phyloP scores from a whole-genome alignment of 495 filamentous ascomycete genomes.

The Usnea hakonensis region DNA sequence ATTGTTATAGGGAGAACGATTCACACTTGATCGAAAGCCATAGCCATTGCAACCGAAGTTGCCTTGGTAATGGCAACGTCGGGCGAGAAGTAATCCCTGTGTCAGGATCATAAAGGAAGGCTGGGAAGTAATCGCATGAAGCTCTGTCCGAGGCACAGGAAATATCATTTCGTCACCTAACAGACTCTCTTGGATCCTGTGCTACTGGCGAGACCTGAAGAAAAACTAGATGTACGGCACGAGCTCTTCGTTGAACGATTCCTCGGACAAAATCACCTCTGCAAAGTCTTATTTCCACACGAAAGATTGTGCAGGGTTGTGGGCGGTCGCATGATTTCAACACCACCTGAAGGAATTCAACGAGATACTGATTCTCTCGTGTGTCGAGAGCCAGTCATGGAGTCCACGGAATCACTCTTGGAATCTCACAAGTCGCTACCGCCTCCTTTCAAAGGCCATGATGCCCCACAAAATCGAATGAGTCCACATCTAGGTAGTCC shows the following conservation, averaged over 20 bases:
- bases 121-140: neutral
- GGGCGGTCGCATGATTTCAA: neutral
- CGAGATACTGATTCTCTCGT: neutral
- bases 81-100: neutral
- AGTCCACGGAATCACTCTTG: conserved; percentile 1
- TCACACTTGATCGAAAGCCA: neutral
- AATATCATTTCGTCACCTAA: neutral
- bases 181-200: neutral
- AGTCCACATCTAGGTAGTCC: neutral
- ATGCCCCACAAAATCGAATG: conserved; percentile 1
- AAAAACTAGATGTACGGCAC: neutral
- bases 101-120: neutral
- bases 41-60: neutral
- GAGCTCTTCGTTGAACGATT: neutral
- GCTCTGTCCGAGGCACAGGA: neutral
- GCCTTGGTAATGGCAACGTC: neutral
- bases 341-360: neutral
- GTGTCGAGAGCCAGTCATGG: neutral
- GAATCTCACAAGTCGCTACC: conserved; percentile 1
- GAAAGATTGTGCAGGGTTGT: neutral
- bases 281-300: neutral
- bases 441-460: neutral
- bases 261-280: neutral
- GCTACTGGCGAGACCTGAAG: neutral
- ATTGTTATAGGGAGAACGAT: too few relatives aligned